Percentiles rank a stretch among this genome's conserved stretches.
These are phyloP conservation scores for Zygnema circumcarinatum DNA, from an alignment of 139 green algal genomes.

Conservation along the genomic window DNA sequence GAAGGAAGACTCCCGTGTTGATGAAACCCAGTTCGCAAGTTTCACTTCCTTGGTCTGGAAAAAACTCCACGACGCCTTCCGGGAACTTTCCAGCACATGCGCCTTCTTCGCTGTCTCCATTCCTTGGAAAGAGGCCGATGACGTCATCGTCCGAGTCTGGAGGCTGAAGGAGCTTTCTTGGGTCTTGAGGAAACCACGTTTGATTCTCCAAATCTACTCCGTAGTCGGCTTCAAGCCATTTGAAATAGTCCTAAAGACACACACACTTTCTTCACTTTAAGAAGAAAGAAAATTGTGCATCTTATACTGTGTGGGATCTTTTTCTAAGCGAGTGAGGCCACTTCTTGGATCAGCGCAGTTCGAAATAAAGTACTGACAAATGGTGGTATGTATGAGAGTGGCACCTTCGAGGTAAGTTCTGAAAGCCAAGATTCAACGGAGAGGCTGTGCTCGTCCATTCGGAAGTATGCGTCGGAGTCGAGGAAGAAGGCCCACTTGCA, in stretches of 20 bases:
- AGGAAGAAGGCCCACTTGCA: slow-evolving; percentile 5
- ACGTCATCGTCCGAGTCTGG: not conserved
- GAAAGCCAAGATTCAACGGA: slow-evolving; percentile 11
- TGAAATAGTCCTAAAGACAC: slow-evolving; percentile 1
- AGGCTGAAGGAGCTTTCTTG: not conserved
- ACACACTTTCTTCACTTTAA: too few relatives aligned
- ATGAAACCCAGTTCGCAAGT: slow-evolving; percentile 18
- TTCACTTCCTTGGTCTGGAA: not conserved
- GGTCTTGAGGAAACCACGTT: slow-evolving; percentile 17
- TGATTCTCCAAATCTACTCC: slow-evolving; percentile 11
- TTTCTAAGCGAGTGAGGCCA: too few relatives aligned
- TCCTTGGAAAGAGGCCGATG: slow-evolving; percentile 3
- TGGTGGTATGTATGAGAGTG: not conserved
- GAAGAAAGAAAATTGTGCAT: too few relatives aligned
- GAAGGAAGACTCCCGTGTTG: slow-evolving; percentile 1
- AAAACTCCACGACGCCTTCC: not conserved
- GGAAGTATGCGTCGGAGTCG: slow-evolving; percentile 20
- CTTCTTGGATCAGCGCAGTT: not conserved
- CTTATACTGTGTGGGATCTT: too few relatives aligned
- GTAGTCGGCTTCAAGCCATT: slow-evolving; percentile 16
- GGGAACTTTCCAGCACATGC: not conserved
- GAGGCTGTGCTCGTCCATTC: not conserved
- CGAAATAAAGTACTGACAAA: not conserved
- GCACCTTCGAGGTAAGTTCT: not conserved
- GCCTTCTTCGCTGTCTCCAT: slow-evolving; percentile 2